phyloP scores from a whole-genome alignment of 495 filamentous ascomycete species.

The Choiromyces venosus region DNA sequence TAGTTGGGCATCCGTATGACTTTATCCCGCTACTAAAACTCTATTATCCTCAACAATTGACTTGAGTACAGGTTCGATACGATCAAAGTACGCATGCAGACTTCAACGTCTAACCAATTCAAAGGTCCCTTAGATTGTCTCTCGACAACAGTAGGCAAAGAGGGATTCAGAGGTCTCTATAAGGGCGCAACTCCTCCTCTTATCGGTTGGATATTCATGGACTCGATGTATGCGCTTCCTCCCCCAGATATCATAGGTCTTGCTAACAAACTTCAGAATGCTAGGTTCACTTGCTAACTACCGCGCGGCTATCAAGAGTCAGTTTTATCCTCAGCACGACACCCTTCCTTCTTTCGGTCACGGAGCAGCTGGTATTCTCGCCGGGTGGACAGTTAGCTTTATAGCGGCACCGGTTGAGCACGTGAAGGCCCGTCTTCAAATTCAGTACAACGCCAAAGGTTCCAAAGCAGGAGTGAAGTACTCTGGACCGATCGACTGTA shows the following conservation, averaged over 20 bases:
- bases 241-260: background rate
- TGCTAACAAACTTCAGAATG: conserved; percentile 53
- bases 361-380: conserved; percentile 77
- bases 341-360: conserved; percentile 56
- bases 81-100: conserved; percentile 91
- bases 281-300: conserved; percentile 87
- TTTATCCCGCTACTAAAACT: background rate
- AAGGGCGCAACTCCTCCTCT: conserved; percentile 87
- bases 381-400: conserved; percentile 83
- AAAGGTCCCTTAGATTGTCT: conserved; percentile 81
- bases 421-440: conserved; percentile 86
- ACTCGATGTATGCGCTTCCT: conserved; percentile 57
- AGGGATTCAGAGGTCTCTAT: conserved; percentile 74
- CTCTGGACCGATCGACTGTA: conserved; percentile 77
- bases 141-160: conserved; percentile 69
- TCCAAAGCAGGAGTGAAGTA: conserved; percentile 48
- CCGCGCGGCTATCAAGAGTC: conserved; percentile 68
- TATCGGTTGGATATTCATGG: conserved; percentile 98
- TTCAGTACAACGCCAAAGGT: conserved; percentile 61
- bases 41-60: conserved; percentile 18
- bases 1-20: conserved; percentile 64
- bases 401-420: conserved; percentile 93
- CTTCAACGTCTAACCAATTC: conserved; percentile 71
- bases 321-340: conserved; percentile 61
- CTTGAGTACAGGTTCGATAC: conserved; percentile 75